A percentile compares a stretch with the other conserved stretches of the same genome.
Evolutionary conservation across 768 basidiomycete genomes (phyloP).

Genomic region (Trametes villosa): DNA sequence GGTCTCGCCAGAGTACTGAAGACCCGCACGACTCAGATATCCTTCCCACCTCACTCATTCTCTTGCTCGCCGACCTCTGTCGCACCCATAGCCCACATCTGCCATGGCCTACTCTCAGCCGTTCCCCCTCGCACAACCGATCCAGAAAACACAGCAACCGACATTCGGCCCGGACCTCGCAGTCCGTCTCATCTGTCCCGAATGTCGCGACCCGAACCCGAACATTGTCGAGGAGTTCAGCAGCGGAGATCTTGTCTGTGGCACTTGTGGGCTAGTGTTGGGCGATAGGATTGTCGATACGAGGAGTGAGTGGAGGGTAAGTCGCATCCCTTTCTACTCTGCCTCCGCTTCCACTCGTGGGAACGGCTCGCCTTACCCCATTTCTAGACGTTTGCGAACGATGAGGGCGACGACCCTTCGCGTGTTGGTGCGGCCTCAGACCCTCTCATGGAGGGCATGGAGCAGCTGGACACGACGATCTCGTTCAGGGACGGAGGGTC

Average conservation of each 20-base stretch:
- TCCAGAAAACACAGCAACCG: slow-evolving; percentile 55
- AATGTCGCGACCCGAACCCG: slow-evolving; percentile 91
- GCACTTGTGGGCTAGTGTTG: slow-evolving; percentile 89
- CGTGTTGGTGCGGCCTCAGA: slow-evolving; percentile 98
- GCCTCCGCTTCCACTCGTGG: slow-evolving; percentile 25
- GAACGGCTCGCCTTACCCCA: slow-evolving; percentile 26
- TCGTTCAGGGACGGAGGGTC: slow-evolving; percentile 95
- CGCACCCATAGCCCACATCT: slow-evolving; percentile 26
- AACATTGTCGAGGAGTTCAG: slow-evolving; percentile 98
- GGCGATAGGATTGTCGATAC: slow-evolving; percentile 98
- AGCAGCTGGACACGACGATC: slow-evolving; percentile 93
- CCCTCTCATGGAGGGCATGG: slow-evolving; percentile 91
- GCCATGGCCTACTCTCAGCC: slow-evolving; percentile 76
- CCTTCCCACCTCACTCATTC: slow-evolving; percentile 6
- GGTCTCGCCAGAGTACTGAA: neutral
- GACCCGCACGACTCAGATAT: neutral
- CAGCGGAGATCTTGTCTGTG: slow-evolving; percentile 96
- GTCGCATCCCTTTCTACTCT: slow-evolving; percentile 38
- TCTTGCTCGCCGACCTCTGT: slow-evolving; percentile 18
- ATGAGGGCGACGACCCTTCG: slow-evolving; percentile 99
- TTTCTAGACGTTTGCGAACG: slow-evolving; percentile 96
- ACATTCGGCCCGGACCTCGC: slow-evolving; percentile 82
- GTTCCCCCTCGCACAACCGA: slow-evolving; percentile 72
- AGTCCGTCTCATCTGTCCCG: slow-evolving; percentile 91
- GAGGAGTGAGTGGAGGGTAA: slow-evolving; percentile 95